Base-by-base conservation (phyloP, 352 stramenopile species). In the Pythium sukuiense region DNA sequence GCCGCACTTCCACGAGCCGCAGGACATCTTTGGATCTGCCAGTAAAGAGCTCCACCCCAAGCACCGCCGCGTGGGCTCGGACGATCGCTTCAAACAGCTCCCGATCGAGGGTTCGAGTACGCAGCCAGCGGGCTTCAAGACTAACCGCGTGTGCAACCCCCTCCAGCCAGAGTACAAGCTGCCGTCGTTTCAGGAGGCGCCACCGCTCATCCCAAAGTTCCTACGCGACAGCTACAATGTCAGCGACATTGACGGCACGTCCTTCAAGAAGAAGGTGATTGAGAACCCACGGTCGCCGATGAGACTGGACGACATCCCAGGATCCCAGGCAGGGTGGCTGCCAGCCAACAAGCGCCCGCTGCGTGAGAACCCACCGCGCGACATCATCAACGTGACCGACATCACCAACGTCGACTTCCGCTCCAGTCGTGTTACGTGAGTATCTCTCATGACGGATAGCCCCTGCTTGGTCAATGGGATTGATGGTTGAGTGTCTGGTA, bases 221-320 rank as follows among this genome's bases (percentile, higher is more conserved):
- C 61, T 93, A 20, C 82, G 84, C 13, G 82, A 93, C 58, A 89
- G 80, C 72, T 91, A 89, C 67, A 79, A 87, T 59, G 81, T 90
- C 45, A 76, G 65, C 26, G 81, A 93, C 63, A 93, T 93, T 45
- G 80, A 87, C 16, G 84, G 84, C 50, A 89, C 84, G 16, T 77
- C 57, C 13, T 79, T 73, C 60, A 83, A 79, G 46, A 63, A 63
- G 6, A 80, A 72, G 13, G 60, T 79, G 39, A 73, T 86, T 24
- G 52, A 65, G 12, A 76, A 89, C 27, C 80, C 80, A 18, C 74
- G 79, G 37, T 75, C 84, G n/a, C 70, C 70, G 7, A 64, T 83
- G 54, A 77, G 76, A 29, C 55, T 89, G 61, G 75, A 89, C 37
- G 83, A 88, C 59, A 80, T 91, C 46, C 61, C 80, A 27, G 79